Evolutionary conservation across 1,284 basidiomycete genomes (phyloP).

Genomic region (Cryptococcus jaspeensis): DNA sequence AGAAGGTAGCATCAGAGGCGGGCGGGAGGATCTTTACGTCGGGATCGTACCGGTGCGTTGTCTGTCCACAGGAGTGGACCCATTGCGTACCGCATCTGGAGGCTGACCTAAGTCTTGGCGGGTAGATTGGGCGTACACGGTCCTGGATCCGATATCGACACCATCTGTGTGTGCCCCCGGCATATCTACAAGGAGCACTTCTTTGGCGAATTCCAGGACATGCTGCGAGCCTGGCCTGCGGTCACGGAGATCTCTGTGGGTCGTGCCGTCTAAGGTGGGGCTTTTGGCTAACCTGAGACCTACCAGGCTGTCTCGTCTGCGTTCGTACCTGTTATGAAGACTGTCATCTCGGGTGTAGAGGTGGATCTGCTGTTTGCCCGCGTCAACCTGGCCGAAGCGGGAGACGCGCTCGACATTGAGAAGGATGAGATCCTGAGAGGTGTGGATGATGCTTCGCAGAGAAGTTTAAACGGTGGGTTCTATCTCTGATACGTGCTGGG

Average conservation of each 20-base stretch:
- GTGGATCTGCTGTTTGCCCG: conserved; percentile 90
- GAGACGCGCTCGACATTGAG: conserved; percentile 82
- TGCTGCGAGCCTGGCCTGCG: conserved; percentile 83
- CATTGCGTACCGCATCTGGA: no score
- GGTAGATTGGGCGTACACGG: conserved; percentile 74
- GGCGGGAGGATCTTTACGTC: conserved; percentile 99
- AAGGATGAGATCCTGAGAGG: conserved; percentile 91
- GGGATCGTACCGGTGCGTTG: conserved; percentile 74
- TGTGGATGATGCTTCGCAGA: conserved; percentile 89
- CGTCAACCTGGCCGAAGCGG: conserved; percentile 58
- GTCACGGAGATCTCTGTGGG: conserved; percentile 85
- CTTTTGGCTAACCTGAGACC: background rate
- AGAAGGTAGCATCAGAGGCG: conserved; percentile 76
- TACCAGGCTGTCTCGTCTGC: conserved; percentile 88
- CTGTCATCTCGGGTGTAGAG: conserved; percentile 86
- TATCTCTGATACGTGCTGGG: background rate
- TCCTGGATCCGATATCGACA: conserved; percentile 96
- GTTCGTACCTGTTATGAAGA: conserved; percentile 91
- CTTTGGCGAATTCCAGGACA: conserved; percentile 85
- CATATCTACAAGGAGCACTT: conserved; percentile 96
- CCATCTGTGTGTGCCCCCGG: conserved; percentile 95
- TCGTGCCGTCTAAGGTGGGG: conserved; percentile 25
- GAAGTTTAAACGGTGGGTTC: conserved; percentile 81
- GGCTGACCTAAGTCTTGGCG: no score
- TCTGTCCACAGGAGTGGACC: no score